Evolutionary conservation across 2,329 filamentous ascomycete species (phyloP).

Genomic region (Endoconidiophora polonica): DNA sequence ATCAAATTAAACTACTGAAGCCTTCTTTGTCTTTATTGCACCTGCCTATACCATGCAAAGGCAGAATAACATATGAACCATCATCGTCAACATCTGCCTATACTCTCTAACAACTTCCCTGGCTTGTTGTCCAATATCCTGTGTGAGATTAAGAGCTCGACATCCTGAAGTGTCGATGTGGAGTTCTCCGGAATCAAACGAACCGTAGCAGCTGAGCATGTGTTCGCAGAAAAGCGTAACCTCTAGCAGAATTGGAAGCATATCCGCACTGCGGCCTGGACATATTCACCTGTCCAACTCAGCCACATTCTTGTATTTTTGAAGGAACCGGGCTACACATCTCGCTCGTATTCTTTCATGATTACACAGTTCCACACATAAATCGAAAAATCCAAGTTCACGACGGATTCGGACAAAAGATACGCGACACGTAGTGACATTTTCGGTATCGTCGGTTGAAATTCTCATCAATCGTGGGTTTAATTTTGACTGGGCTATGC

Average conservation of each 20-base stretch:
- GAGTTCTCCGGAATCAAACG: too few relatives aligned
- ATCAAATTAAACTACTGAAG: too few relatives aligned
- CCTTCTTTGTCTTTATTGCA: too few relatives aligned
- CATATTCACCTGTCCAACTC: conserved; percentile 21
- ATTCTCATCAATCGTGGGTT: conserved; percentile 19
- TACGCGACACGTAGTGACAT: conserved; percentile 11
- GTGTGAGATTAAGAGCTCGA: too few relatives aligned
- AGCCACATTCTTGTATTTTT: conserved; percentile 21
- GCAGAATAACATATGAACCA: too few relatives aligned
- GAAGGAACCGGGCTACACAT: conserved; percentile 14
- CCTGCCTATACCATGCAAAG: too few relatives aligned
- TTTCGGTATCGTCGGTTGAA: conserved; percentile 18
- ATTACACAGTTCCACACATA: conserved; percentile 18
- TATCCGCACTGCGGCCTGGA: conserved; percentile 18
- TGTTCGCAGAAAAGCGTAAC: too few relatives aligned
- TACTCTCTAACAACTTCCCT: too few relatives aligned
- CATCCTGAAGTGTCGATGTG: too few relatives aligned
- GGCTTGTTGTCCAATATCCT: too few relatives aligned
- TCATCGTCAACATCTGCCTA: too few relatives aligned
- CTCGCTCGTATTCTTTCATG: conserved; percentile 19
- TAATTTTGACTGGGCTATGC: conserved; percentile 16
- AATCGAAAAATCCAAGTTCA: background rate
- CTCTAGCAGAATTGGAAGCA: conserved; percentile 17
- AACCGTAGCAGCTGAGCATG: too few relatives aligned
- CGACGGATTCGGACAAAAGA: background rate